Conservation (phyloP, 768 basidiomycete species). For the Podaxis sp. region DNA sequence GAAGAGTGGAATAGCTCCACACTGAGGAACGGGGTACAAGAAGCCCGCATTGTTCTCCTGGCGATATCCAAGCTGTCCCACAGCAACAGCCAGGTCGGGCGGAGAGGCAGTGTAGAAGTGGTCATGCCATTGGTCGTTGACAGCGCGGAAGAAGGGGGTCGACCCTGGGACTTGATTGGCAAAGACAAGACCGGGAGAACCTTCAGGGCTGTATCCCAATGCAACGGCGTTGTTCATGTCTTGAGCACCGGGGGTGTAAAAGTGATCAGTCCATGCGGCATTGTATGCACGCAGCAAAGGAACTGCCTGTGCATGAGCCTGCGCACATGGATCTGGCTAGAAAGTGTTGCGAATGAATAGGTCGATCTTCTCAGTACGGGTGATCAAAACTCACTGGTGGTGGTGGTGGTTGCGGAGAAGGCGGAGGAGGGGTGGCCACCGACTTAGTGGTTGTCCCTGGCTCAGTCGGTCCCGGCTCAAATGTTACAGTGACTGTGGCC, state of each 20-base stretch:
- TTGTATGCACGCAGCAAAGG: not conserved
- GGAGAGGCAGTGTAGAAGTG: not conserved
- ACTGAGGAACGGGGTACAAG: no score
- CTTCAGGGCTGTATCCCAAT: not conserved
- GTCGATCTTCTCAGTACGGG: not conserved
- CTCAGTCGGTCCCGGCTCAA: no score
- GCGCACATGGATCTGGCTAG: not conserved
- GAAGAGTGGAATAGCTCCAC: no score
- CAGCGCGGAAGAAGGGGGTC: not conserved
- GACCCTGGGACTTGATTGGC: not conserved
- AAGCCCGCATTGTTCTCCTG: no score
- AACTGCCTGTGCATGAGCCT: not conserved
- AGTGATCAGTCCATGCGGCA: not conserved
- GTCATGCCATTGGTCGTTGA: conserved; percentile 4
- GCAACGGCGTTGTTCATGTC: not conserved
- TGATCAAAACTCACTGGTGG: not conserved
- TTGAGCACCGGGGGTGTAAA: not conserved
- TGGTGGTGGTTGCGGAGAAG: not conserved
- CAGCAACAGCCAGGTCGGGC: not conserved
- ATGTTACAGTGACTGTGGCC: not conserved
- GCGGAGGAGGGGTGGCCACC: not conserved
- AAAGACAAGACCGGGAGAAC: not conserved
- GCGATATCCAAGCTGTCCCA: no score
- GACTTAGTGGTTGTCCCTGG: no score
- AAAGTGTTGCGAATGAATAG: not conserved